These are phyloP conservation scores for Boletus reticuloceps DNA, from an alignment of 768 basidiomycete genomes.

Conservation along the genomic window DNA sequence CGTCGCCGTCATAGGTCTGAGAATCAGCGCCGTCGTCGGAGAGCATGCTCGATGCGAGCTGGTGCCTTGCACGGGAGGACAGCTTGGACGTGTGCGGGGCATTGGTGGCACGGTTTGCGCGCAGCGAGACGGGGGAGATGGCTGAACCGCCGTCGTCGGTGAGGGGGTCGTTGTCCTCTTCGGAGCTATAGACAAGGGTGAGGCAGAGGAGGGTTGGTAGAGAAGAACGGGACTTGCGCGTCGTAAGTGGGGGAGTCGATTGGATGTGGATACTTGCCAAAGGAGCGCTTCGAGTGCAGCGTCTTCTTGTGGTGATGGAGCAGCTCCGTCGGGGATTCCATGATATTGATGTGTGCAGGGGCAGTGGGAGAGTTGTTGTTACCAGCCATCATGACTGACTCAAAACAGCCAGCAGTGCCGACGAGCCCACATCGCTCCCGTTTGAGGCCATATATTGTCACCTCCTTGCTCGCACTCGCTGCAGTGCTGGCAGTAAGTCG, in stretches of 20 bases:
- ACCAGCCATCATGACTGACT: neutral
- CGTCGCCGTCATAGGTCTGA: conserved; percentile 88
- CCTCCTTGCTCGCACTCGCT: conserved; percentile 8
- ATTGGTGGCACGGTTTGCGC: conserved; percentile 27
- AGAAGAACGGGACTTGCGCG: conserved; percentile 43
- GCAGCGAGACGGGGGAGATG: conserved; percentile 39
- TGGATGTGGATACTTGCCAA: conserved; percentile 62
- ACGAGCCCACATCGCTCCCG: neutral
- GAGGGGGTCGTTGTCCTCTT: conserved; percentile 85
- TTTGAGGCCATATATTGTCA: neutral
- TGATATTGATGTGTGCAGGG: neutral
- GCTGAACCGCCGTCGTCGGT: conserved; percentile 70
- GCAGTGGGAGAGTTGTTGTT: neutral
- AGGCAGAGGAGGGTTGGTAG: conserved; percentile 1
- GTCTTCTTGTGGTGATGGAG: conserved; percentile 34
- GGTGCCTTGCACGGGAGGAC: conserved; percentile 41
- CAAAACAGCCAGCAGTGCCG: neutral
- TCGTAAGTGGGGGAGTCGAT: conserved; percentile 77
- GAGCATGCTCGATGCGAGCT: conserved; percentile 52
- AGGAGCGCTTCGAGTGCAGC: conserved; percentile 54
- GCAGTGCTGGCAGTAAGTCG: neutral
- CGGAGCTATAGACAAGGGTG: conserved; percentile 50
- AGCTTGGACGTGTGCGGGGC: conserved; percentile 22
- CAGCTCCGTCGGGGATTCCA: conserved; percentile 18
- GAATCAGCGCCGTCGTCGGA: conserved; percentile 78